Evolutionary conservation across 805 yeast species (phyloP), one percentile per base, ranked within the genome.

Genomic region (Spathaspora passalidarum): DNA sequence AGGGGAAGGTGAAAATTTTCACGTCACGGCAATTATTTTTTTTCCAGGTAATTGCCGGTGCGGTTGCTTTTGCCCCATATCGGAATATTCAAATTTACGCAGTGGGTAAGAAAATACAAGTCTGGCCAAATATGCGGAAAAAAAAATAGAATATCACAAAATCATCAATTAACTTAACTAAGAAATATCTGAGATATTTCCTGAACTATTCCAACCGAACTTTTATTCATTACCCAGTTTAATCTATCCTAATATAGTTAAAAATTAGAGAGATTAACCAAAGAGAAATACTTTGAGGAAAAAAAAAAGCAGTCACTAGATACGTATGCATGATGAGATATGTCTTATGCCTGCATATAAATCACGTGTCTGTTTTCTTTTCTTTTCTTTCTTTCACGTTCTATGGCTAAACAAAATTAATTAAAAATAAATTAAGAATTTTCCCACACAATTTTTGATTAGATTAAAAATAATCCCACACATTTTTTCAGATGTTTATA

Each of bases 381-480:
- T 20, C 10, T 5, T 14, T 10, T 35, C 7, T 13, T 36, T 22
- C 26, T 36, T 20, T 36, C 39, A 20, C 39, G 39, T 22, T 22
- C 39, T 20, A 36, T 36, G n/a, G 22, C 4, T n/a, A 36, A 17
- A 19, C 34, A 11, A 9, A 23, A 29, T 29, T 29, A 29, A 29
- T 29, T 29, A 13, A 29, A 7, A 29, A 29, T 29, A 29, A 29
- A 29, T 29, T 29, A 29, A 29, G 25, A 22, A 22, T 29, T 10
- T 29, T 29, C 34, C 34, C 34, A 29, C 34, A 29, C 14, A 29
- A 29, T 29, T 29, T n/a, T 29, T 29, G 34, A 29, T 29, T 29
- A 29, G 34, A 29, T 29, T 29, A 29, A 29, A 29, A 29, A 29
- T 29, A 29, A 29, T 29, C 34, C 34, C 34, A 29, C 34, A 29